A percentile compares a stretch with the other conserved stretches of the same genome.
These are phyloP conservation scores for Trichoderma atroviride DNA, from an alignment of 2,329 filamentous ascomycete species.

Conservation along the genomic window DNA sequence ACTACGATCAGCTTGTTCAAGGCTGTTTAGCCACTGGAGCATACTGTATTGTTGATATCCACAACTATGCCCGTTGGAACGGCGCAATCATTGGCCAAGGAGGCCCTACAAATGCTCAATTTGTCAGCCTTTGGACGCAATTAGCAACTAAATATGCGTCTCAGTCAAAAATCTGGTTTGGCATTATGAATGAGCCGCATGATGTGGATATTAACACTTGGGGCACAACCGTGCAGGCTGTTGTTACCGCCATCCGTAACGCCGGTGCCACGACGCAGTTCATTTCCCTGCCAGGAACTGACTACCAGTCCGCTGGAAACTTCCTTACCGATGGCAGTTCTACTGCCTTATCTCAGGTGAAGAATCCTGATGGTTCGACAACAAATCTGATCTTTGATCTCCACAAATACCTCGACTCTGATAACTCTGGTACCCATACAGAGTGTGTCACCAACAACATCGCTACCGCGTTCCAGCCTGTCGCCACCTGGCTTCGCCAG, in stretches of 20 bases:
- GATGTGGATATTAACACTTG: constrained; percentile 56
- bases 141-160: constrained; percentile 47
- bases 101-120: constrained; percentile 60
- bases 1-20: constrained; percentile 58
- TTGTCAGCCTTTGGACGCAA: constrained; percentile 58
- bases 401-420: constrained; percentile 59
- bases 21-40: constrained; percentile 56
- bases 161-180: constrained; percentile 61
- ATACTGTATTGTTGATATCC: constrained; percentile 58
- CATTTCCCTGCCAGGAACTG: constrained; percentile 63
- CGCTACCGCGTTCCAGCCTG: constrained; percentile 44
- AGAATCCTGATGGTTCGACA: constrained; percentile 57
- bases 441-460: constrained; percentile 55
- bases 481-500: constrained; percentile 44
- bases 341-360: constrained; percentile 53
- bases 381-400: constrained; percentile 58
- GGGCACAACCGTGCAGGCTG: constrained; percentile 61
- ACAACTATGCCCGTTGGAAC: constrained; percentile 62
- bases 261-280: constrained; percentile 58
- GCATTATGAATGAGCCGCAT: constrained; percentile 69
- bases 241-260: constrained; percentile 63
- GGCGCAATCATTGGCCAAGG: constrained; percentile 65
- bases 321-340: constrained; percentile 51
- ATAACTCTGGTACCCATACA: constrained; percentile 54
- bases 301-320: constrained; percentile 52